A percentile compares a stretch with the other conserved stretches of the same genome.
Evolutionary conservation across 2,329 filamentous ascomycete genomes (phyloP).

Genomic region (Aureobasidium namibiae): DNA sequence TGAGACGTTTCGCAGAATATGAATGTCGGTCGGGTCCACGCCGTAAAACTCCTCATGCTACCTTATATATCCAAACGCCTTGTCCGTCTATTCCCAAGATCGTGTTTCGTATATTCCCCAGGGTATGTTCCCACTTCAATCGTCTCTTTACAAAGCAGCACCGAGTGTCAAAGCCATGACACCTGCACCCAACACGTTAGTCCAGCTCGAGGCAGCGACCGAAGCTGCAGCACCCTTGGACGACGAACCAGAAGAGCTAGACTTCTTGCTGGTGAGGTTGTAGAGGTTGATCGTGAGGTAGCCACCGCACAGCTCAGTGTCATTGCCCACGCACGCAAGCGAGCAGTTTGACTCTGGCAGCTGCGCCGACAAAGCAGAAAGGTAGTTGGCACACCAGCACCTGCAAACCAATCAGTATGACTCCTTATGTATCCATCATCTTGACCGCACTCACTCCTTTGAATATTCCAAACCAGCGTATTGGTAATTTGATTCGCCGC

Average conservation of each 20-base stretch:
- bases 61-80: background rate
- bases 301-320: constrained; percentile 47
- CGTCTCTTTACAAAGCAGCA: background rate
- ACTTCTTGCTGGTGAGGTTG: constrained; percentile 19
- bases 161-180: constrained; percentile 2
- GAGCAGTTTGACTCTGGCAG: constrained; percentile 43
- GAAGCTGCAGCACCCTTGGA: background rate
- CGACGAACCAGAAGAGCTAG: background rate
- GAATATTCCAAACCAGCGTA: constrained; percentile 50
- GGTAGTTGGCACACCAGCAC: constrained; percentile 50
- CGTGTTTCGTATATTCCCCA: background rate
- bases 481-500: constrained; percentile 31
- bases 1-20: background rate
- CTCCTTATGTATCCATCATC: background rate
- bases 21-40: too few species aligned
- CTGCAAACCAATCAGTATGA: background rate
- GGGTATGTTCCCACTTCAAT: background rate
- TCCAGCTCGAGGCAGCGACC: background rate
- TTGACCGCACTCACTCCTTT: constrained; percentile 33
- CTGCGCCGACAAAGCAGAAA: constrained; percentile 41
- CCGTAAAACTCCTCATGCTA: background rate
- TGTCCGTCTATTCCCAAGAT: background rate
- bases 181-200: background rate
- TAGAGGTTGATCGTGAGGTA: constrained; percentile 29
- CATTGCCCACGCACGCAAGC: constrained; percentile 47